Evolutionary conservation across 2,329 filamentous ascomycete genomes (phyloP), one percentile per base, ranked within the genome.

Genomic region (Aureobasidium lini): DNA sequence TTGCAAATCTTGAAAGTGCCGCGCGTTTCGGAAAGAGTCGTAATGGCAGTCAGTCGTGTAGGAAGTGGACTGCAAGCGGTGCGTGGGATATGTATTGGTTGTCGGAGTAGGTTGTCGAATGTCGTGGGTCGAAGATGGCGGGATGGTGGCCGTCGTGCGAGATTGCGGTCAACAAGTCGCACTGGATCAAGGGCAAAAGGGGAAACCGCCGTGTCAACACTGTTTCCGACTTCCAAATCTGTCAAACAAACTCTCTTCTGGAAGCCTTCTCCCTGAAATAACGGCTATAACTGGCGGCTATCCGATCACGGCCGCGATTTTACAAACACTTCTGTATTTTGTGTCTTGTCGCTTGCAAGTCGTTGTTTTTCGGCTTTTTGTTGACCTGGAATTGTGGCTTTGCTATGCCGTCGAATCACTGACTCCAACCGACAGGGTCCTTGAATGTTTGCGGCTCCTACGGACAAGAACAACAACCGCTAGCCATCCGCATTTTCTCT

Each of bases 151-250:
- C 13, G 32, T 23, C 23, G 43, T 40, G 42, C 32, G 53, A 57
- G 53, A 57, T 57, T 57, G 53, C 53, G 53, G 53, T 57, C 53
- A 57, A 57, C 53, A 57, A 57, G 42, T 39, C 46, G 42, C 31
- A 39, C 48, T 52, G 28, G 23, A 23, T 23, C 23, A 23, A 23
- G 23, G 23, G 34, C 42, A 48, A 57, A 57, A 48, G 53, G 53
- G 53, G 53, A 48, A 57, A 23, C 31, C 18, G 40, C 40, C 42
- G 42, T 57, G 53, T 57, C 53, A 57, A 57, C 43, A 57, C 53
- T 23, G 23, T 23, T 23, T 3, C 23, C 23, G 23, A 34, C 36
- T 32, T 34, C 16, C 31, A 31, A 34, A 57, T 13, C 16, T n/a
- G 28, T 36, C 44, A 44, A 29, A 18, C 28, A n/a, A 40, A 15